phyloP scores from a whole-genome alignment of 179 eudicot genomes.

The Vitellaria paradoxa region DNA sequence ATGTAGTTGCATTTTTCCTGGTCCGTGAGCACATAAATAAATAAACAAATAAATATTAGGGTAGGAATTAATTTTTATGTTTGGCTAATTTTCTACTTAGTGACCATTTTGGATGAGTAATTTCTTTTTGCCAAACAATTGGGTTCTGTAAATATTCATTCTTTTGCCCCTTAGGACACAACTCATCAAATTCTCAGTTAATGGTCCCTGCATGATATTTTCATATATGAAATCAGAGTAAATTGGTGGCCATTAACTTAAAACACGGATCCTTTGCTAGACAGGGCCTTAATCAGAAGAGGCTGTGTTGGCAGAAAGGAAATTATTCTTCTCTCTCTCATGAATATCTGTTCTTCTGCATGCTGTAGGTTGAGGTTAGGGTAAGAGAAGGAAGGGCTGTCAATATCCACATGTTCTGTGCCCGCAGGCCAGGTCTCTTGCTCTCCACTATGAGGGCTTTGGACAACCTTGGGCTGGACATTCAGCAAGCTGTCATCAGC shows the following conservation, averaged over 20 bases:
- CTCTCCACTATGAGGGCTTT: conserved; percentile 89
- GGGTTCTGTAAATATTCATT: too few species aligned
- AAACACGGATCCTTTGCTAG: background rate
- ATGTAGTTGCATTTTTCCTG: too few species aligned
- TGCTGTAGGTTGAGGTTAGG: conserved; percentile 94
- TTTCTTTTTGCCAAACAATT: too few species aligned
- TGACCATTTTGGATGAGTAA: too few species aligned
- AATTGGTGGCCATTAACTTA: background rate
- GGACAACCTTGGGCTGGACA: conserved; percentile 78
- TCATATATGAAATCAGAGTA: background rate
- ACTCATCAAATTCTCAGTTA: too few species aligned
- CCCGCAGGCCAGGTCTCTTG: conserved; percentile 80
- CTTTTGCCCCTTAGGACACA: too few species aligned
- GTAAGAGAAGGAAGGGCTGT: conserved; percentile 89
- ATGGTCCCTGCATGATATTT: too few species aligned
- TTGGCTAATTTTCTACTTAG: too few species aligned
- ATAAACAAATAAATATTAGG: too few species aligned
- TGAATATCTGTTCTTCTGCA: conserved; percentile 17
- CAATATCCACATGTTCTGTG: conserved; percentile 93
- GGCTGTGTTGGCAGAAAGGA: conserved; percentile 4
- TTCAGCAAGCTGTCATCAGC: conserved; percentile 97
- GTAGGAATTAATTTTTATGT: too few species aligned
- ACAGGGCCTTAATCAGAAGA: background rate
- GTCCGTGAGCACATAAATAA: too few species aligned
- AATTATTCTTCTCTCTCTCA: background rate